Evolutionary conservation across 176 grass and related monocot species (phyloP).

Genomic region (Miscanthus lutarioriparius): DNA sequence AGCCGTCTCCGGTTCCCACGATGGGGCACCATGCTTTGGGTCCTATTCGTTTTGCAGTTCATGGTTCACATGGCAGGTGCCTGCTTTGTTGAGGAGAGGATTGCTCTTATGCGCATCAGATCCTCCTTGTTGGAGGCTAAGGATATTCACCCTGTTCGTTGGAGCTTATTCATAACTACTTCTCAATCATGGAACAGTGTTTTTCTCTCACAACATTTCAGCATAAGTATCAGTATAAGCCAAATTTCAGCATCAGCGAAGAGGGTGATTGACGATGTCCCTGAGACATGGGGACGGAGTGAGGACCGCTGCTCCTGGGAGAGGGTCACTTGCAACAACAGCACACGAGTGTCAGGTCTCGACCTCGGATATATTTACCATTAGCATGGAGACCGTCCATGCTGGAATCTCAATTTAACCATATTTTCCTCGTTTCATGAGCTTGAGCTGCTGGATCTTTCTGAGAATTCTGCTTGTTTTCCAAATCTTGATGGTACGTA

Average conservation of each 20-base stretch:
- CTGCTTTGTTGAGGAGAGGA: neutral
- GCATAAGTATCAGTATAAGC: too few relatives aligned
- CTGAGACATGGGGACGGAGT: neutral
- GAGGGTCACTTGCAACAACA: neutral
- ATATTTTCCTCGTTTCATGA: neutral
- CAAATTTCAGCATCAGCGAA: too few relatives aligned
- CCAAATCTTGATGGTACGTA: neutral
- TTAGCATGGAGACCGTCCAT: too few relatives aligned
- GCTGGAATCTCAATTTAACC: neutral
- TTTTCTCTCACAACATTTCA: too few relatives aligned
- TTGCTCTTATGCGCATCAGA: neutral
- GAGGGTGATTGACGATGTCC: too few relatives aligned
- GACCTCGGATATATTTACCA: neutral
- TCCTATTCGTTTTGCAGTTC: neutral
- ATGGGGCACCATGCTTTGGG: neutral
- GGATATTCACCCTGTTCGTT: too few relatives aligned
- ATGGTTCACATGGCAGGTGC: neutral
- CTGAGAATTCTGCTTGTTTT: accelerated
- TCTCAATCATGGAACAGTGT: too few relatives aligned
- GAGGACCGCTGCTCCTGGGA: neutral
- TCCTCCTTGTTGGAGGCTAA: neutral
- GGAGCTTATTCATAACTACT: too few relatives aligned
- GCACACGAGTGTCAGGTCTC: neutral
- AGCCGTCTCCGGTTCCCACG: too few relatives aligned
- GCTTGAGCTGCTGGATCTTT: neutral